Evolutionary conservation across 73 alveolate species (phyloP), one percentile per base, ranked within the genome.

Genomic region (Paramecium octaurelia): DNA sequence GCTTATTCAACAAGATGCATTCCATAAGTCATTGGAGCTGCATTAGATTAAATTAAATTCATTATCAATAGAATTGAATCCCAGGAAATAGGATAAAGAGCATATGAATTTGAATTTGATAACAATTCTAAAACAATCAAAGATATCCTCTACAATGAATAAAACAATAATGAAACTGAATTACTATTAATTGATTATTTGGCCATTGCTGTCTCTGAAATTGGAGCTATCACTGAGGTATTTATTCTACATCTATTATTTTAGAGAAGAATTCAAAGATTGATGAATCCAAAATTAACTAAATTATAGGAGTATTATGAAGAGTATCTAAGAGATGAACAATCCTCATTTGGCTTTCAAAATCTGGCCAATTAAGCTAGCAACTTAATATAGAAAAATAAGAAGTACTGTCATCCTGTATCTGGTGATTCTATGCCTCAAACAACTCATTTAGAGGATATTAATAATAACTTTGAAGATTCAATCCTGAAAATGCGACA

Each of bases 141-240:
- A 54, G 69, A 54, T 54, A 48, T 80, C 18, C 10, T 18, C 16
- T 43, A 38, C 46, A 40, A 21, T 24, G n/a, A 46, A 24, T 7
- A 43, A 11, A 42, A 80, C 18, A 80, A 80, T 44, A 80, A 80
- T 80, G 91, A 80, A 80, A 18, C 46, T 14, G 91, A 80, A 80
- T 18, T 80, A 24, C 4, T 80, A 80, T 11, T 80, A 18, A 9
- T 46, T 10, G 75, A 80, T 80, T 44, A 80, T 80, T 80, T 80
- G 16, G 35, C 91, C 9, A 80, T 80, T 4, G 70, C 89, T 5
- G 27, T 76, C 20, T 76, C 89, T 7, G 89, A 76, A 76, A 76
- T 76, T 6, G 89, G 89, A 18, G 89, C 89, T 5, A 76, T 76
- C 0, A 38, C 89, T 76, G 89, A 76, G 20, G 86, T 70, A 70